Conservation (phyloP, 2,329 filamentous ascomycete species). For the Sporothrix schenckii region DNA sequence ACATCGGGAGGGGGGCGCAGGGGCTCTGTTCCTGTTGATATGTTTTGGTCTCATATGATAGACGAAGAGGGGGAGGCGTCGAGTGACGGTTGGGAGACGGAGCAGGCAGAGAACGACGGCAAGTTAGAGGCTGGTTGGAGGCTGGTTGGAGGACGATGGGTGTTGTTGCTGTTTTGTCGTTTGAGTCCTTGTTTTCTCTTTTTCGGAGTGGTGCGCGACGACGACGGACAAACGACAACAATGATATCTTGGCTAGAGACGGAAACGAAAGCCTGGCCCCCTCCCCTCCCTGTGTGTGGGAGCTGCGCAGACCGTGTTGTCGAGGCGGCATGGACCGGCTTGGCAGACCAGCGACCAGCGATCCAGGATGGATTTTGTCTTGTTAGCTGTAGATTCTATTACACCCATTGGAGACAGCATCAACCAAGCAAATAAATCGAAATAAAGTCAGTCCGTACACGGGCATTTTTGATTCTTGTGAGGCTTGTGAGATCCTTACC, state of each 20-base stretch:
- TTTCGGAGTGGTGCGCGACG: neutral
- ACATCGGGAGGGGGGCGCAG: neutral
- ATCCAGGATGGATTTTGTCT: slow-evolving; percentile 1
- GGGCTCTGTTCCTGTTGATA: neutral
- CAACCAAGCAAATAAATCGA: slow-evolving; percentile 22
- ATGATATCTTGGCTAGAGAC: slow-evolving; percentile 29
- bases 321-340: neutral
- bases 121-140: neutral
- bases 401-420: slow-evolving; percentile 27
- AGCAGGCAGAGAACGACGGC: neutral
- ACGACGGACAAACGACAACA: slow-evolving; percentile 18
- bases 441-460: neutral
- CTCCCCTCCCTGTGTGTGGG: neutral
- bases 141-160: slow-evolving; percentile 7
- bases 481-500: neutral
- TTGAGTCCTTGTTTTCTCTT: neutral
- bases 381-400: slow-evolving; percentile 28
- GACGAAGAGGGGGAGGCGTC: slow-evolving; percentile 2
- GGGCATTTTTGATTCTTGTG: neutral
- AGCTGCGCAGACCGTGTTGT: neutral
- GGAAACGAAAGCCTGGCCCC: neutral
- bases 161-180: slow-evolving; percentile 15
- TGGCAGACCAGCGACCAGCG: neutral
- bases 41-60: slow-evolving; percentile 7
- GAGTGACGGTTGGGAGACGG: neutral